These are phyloP conservation scores for Backusella psychrophila DNA, from an alignment of 192 early-diverging fungal species.

Conservation along the genomic window DNA sequence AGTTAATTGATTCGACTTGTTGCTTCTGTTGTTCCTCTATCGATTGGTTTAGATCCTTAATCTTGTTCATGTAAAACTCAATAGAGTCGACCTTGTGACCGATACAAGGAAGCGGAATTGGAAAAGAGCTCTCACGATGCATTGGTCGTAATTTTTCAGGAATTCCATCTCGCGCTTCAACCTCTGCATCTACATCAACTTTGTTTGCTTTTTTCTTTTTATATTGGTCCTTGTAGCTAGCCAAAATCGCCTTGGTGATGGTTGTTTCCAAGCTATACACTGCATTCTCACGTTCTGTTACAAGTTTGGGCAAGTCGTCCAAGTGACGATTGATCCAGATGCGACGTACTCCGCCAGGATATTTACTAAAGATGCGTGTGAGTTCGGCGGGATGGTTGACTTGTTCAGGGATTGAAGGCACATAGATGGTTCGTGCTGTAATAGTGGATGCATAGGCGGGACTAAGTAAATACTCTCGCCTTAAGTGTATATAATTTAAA, in stretches of 20 bases:
- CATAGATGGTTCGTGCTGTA: slow-evolving; percentile 62
- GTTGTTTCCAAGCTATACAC: slow-evolving; percentile 50
- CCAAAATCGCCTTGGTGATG: slow-evolving; percentile 46
- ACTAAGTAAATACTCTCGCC: slow-evolving; percentile 60
- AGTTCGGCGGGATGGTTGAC: slow-evolving; percentile 49
- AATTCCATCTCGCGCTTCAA: slow-evolving; percentile 3
- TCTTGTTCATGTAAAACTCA: slow-evolving; percentile 40
- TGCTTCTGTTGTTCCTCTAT: slow-evolving; percentile 41
- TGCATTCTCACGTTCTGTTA: slow-evolving; percentile 49
- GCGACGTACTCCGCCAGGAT: slow-evolving; percentile 65
- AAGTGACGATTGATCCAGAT: slow-evolving; percentile 62
- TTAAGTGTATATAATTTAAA: slow-evolving; percentile 55
- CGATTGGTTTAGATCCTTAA: slow-evolving; percentile 42
- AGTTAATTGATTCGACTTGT: not conserved
- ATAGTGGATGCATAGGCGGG: slow-evolving; percentile 43
- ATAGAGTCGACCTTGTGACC: slow-evolving; percentile 71
- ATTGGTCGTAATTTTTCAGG: slow-evolving; percentile 50
- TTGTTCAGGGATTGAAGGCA: slow-evolving; percentile 63
- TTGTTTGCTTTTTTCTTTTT: not conserved
- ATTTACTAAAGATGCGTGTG: slow-evolving; percentile 50
- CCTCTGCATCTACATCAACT: slow-evolving; percentile 7
- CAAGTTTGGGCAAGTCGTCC: slow-evolving; percentile 41
- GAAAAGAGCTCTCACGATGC: slow-evolving; percentile 46
- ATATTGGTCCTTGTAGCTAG: slow-evolving; percentile 38
- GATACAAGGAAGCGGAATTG: slow-evolving; percentile 42